Percentiles rank a stretch among this genome's conserved stretches.
These are phyloP conservation scores for Helenozyma baotianmanensis DNA, from an alignment of 805 yeast species.

Conservation along the genomic window DNA sequence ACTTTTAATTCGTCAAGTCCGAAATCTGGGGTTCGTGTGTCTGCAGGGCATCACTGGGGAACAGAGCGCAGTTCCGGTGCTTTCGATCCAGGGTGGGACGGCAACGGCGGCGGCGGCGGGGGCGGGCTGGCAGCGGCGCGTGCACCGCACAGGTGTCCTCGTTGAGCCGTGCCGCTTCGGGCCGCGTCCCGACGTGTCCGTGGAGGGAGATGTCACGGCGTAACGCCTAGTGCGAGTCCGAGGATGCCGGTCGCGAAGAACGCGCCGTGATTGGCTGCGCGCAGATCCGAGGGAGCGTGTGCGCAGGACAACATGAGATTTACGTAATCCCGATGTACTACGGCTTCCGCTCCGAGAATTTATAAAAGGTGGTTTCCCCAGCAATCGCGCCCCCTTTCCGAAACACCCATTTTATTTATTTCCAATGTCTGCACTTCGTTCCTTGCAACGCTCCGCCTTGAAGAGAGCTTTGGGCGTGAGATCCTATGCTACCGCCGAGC, in stretches of 20 bases:
- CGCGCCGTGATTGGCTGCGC: conserved; percentile 1
- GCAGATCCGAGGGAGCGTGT: not conserved
- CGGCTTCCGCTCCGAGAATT: not conserved
- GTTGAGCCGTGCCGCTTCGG: too few species aligned
- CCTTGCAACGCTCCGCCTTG: conserved; percentile 32
- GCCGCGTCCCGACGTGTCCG: too few species aligned
- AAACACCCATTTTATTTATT: conserved; percentile 1
- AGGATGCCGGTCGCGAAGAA: not conserved
- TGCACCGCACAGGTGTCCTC: too few species aligned
- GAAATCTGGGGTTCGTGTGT: conserved; percentile 19
- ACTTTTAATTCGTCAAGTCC: conserved; percentile 19
- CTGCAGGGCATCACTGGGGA: too few species aligned
- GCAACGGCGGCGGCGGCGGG: too few species aligned
- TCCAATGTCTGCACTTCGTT: conserved; percentile 33
- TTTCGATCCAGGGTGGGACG: too few species aligned
- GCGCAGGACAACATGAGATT: too few species aligned
- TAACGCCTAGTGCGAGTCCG: too few species aligned
- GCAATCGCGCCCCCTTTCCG: not conserved
- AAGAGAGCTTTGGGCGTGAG: conserved; percentile 18
- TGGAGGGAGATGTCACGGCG: too few species aligned
- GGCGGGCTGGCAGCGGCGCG: too few species aligned
- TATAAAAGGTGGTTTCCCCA: not conserved
- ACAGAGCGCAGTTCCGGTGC: too few species aligned
- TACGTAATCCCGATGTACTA: not conserved
- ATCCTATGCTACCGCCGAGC: conserved; percentile 20